Evolutionary conservation across 2,329 filamentous ascomycete species (phyloP).

Genomic region (Trichoderma endophyticum): DNA sequence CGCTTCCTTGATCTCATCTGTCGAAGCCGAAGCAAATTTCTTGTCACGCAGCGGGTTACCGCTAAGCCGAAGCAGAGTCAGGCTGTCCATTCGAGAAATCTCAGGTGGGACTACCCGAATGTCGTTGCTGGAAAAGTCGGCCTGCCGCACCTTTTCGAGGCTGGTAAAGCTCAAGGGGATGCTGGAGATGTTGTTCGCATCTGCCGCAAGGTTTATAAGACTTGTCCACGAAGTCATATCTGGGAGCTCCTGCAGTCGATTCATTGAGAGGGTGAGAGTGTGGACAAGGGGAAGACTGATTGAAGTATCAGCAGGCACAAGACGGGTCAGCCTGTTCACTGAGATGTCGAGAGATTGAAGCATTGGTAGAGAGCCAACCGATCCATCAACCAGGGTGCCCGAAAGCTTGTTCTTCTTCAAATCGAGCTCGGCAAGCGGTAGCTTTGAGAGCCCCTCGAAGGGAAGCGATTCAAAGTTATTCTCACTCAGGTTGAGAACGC

Average conservation of each 20-base stretch:
- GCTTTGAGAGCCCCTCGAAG: constrained; percentile 62
- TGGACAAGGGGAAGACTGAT: constrained; percentile 70
- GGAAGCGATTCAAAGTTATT: constrained; percentile 73
- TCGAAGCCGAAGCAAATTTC: constrained; percentile 76
- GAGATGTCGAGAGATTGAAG: constrained; percentile 77
- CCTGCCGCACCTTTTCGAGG: constrained; percentile 66
- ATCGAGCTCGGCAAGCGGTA: constrained; percentile 71
- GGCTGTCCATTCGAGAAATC: constrained; percentile 73
- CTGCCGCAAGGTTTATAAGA: constrained; percentile 69
- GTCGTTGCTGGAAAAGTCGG: constrained; percentile 83
- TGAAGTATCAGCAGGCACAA: constrained; percentile 42
- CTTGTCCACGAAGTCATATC: constrained; percentile 70
- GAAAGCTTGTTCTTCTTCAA: constrained; percentile 75
- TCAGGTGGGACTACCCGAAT: constrained; percentile 71
- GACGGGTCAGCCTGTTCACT: constrained; percentile 65
- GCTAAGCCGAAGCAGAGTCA: constrained; percentile 71
- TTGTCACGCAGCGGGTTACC: constrained; percentile 91
- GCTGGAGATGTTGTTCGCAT: constrained; percentile 74
- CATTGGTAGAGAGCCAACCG: constrained; percentile 55
- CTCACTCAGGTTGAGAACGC: constrained; percentile 73
- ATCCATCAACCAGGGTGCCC: constrained; percentile 66
- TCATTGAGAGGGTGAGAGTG: constrained; percentile 73
- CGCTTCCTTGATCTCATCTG: constrained; percentile 75
- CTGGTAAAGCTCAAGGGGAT: constrained; percentile 74
- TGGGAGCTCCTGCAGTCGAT: constrained; percentile 71